A percentile compares a stretch with the other conserved stretches of the same genome.
Conservation (phyloP, 2,329 filamentous ascomycete species). For the Penicillium sclerotigenum region DNA sequence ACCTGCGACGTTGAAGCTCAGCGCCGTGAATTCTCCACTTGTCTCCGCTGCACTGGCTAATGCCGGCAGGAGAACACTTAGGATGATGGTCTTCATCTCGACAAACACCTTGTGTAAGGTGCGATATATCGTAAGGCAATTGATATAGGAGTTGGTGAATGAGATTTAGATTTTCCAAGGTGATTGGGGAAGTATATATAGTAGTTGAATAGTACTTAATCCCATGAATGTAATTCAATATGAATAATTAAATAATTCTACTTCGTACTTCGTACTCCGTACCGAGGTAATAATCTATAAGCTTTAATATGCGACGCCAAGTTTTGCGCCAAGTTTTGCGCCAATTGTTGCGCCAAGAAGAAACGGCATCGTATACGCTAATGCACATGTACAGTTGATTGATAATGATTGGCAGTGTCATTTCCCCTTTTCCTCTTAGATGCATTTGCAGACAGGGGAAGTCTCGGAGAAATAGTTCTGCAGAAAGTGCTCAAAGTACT, state of each 20-base stretch:
- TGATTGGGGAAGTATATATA: neutral
- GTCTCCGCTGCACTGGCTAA: constrained; percentile 20
- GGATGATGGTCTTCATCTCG: constrained; percentile 7
- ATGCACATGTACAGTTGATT: neutral
- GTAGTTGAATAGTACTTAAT: too few species aligned
- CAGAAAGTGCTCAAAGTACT: too few species aligned
- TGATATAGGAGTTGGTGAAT: neutral
- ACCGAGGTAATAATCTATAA: neutral
- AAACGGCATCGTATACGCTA: neutral
- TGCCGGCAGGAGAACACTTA: constrained; percentile 3
- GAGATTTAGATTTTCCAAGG: neutral
- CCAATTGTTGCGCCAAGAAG: neutral
- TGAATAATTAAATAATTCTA: too few species aligned
- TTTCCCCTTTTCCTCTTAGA: neutral
- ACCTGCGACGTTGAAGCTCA: constrained; percentile 61
- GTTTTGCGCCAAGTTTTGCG: neutral
- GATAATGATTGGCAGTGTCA: neutral
- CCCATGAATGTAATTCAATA: too few species aligned
- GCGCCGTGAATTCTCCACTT: constrained; percentile 49
- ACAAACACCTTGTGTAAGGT: neutral
- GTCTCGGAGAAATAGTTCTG: neutral
- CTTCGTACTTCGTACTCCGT: too few species aligned
- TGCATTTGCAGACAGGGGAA: neutral
- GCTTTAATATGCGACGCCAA: neutral
- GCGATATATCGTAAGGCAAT: neutral